phyloP scores from a whole-genome alignment of 257 asterid genomes.

The Sherardia arvensis region DNA sequence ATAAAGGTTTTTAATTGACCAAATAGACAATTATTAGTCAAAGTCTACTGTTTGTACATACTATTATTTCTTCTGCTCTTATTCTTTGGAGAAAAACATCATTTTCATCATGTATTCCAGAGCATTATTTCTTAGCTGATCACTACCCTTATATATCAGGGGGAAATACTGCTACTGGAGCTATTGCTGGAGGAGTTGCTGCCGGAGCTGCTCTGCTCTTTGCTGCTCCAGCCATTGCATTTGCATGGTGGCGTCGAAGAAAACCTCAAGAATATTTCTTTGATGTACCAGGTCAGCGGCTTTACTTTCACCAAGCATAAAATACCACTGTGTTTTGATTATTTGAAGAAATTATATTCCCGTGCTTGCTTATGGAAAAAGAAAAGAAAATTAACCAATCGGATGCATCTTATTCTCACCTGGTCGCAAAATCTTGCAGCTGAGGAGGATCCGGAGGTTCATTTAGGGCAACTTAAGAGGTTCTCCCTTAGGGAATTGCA shows the following conservation, averaged over 20 bases:
- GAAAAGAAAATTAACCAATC: not conserved
- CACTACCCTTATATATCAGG: constrained; percentile 19
- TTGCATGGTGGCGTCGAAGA: constrained; percentile 56
- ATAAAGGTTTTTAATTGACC: not conserved
- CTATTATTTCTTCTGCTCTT: not conserved
- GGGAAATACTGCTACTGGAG: constrained; percentile 41
- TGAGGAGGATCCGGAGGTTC: constrained; percentile 52
- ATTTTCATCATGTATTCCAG: not conserved
- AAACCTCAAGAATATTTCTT: constrained; percentile 43
- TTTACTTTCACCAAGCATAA: not conserved
- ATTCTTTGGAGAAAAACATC: not conserved
- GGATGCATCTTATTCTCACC: not conserved
- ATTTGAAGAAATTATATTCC: not conserved
- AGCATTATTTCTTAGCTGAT: not conserved
- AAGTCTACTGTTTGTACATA: not conserved
- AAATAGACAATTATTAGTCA: not conserved
- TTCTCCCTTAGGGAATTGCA: constrained; percentile 44
- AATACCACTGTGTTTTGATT: not conserved
- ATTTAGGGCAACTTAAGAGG: constrained; percentile 44
- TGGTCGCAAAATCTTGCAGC: constrained; percentile 23
- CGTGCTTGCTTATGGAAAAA: not conserved
- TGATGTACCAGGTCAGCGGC: constrained; percentile 41
- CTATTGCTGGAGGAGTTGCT: constrained; percentile 52
- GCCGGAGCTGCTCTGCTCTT: constrained; percentile 54
- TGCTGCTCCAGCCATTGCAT: constrained; percentile 46